phyloP scores from a whole-genome alignment of 257 asterid genomes.

The Salvia splendens region DNA sequence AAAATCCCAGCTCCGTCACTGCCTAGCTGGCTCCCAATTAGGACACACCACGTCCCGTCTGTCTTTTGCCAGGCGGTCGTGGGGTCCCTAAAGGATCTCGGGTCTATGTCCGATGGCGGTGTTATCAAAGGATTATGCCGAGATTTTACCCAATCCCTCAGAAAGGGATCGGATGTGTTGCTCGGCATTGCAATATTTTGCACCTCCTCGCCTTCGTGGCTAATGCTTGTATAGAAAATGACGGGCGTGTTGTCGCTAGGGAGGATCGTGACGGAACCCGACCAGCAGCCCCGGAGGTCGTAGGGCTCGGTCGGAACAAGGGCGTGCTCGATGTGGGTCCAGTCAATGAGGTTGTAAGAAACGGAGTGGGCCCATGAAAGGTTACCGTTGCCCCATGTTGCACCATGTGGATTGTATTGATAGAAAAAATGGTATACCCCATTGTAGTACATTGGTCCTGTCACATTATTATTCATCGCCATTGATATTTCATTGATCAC shows the following conservation, averaged over 20 bases:
- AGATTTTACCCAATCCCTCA: constrained; percentile 56
- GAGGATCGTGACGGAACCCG: constrained; percentile 65
- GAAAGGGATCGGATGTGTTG: constrained; percentile 51
- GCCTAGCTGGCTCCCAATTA: constrained; percentile 32
- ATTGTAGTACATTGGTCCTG: constrained; percentile 63
- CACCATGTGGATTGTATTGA: constrained; percentile 63
- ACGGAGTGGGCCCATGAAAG: constrained; percentile 73
- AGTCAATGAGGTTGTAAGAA: constrained; percentile 59
- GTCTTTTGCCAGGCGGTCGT: constrained; percentile 40
- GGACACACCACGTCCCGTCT: constrained; percentile 35
- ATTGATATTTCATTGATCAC: too few species aligned
- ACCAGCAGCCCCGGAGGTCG: constrained; percentile 61
- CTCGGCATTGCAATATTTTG: constrained; percentile 65
- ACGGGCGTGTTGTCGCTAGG: constrained; percentile 37
- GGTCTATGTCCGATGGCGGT: constrained; percentile 37
- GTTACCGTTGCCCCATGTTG: constrained; percentile 53
- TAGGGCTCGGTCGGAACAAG: constrained; percentile 48
- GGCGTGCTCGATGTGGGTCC: constrained; percentile 54
- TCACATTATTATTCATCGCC: too few species aligned
- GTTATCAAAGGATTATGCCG: constrained; percentile 48
- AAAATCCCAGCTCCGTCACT: constrained; percentile 35
- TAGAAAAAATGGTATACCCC: constrained; percentile 77
- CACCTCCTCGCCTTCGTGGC: constrained; percentile 35
- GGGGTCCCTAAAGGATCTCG: constrained; percentile 38
- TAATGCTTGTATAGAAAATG: constrained; percentile 58